phyloP scores from a whole-genome alignment of 2,329 filamentous ascomycete species.

The Neurospora sp. region DNA sequence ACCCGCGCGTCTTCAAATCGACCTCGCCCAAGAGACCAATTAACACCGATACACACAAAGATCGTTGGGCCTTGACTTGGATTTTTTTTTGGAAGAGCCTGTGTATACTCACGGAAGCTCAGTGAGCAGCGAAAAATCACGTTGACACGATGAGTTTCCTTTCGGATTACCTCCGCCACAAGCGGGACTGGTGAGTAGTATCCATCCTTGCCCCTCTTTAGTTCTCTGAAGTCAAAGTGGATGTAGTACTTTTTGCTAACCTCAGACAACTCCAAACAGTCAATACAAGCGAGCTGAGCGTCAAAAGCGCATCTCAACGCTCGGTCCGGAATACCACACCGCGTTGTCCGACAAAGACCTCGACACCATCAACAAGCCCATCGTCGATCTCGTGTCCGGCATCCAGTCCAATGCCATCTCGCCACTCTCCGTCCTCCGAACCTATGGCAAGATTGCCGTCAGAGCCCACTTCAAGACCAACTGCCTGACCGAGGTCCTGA shows the following conservation, averaged over 20 bases:
- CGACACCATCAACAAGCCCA: slow-evolving; percentile 60
- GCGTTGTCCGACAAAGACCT: slow-evolving; percentile 57
- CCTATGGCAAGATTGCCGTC: slow-evolving; percentile 80
- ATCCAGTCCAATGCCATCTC: slow-evolving; percentile 60
- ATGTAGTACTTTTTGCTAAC: not conserved
- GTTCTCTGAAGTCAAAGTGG: not conserved
- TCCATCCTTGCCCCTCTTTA: not conserved
- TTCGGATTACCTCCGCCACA: slow-evolving; percentile 57
- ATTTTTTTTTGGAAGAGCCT: not conserved
- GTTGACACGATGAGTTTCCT: slow-evolving; percentile 29
- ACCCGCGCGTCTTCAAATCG: not conserved
- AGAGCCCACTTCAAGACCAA: slow-evolving; percentile 82
- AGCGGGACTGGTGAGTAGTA: slow-evolving; percentile 54
- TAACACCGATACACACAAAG: not conserved
- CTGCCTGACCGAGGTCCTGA: slow-evolving; percentile 78
- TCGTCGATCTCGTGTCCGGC: slow-evolving; percentile 67
- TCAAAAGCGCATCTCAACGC: slow-evolving; percentile 53
- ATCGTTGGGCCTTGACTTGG: not conserved
- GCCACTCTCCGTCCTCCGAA: slow-evolving; percentile 65
- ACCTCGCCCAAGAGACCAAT: not conserved
- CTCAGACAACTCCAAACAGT: slow-evolving; percentile 35
- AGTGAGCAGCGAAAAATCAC: not conserved
- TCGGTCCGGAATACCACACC: slow-evolving; percentile 52
- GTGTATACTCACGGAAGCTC: not conserved
- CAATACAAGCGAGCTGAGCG: slow-evolving; percentile 73